These are phyloP conservation scores for Sordariomycetes sp. DNA, from an alignment of 2,329 filamentous ascomycete genomes.

Conservation along the genomic window DNA sequence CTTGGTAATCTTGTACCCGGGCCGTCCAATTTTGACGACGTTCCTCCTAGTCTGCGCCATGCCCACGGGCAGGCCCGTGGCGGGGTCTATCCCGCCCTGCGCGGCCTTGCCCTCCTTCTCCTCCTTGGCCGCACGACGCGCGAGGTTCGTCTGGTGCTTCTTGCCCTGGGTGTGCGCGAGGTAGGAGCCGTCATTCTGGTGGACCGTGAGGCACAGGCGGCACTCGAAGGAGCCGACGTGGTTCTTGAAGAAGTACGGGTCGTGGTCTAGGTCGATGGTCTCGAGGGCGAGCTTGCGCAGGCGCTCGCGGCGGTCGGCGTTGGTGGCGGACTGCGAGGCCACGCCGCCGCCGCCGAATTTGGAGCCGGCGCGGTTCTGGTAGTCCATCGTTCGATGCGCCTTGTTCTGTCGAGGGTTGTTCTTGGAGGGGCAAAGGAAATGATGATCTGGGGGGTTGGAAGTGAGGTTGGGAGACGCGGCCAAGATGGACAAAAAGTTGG, in stretches of 20 bases:
- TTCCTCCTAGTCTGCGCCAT: constrained; percentile 76
- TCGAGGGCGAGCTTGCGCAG: constrained; percentile 97
- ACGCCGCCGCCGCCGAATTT: constrained; percentile 98
- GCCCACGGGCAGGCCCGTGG: constrained; percentile 63
- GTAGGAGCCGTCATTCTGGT: constrained; percentile 98
- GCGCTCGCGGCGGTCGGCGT: constrained; percentile 93
- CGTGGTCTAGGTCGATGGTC: constrained; percentile 97
- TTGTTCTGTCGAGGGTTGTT: neutral
- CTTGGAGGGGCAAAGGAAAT: neutral
- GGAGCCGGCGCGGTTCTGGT: constrained; percentile 88
- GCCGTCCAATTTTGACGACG: constrained; percentile 87
- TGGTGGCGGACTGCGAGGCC: constrained; percentile 85
- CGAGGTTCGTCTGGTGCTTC: constrained; percentile 98
- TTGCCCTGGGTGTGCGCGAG: constrained; percentile 97
- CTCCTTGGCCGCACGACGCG: constrained; percentile 89
- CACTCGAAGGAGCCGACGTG: constrained; percentile 98
- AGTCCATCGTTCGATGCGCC: constrained; percentile 44
- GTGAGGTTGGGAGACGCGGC: neutral
- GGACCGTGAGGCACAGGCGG: constrained; percentile 89
- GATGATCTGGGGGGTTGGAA: neutral
- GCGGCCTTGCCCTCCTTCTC: constrained; percentile 70
- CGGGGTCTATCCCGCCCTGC: constrained; percentile 40
- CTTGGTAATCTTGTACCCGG: constrained; percentile 97
- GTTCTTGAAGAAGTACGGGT: constrained; percentile 99
- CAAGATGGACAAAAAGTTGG: too few species aligned